phyloP scores from a whole-genome alignment of 306 rosid species.

The Sicyos edulis region DNA sequence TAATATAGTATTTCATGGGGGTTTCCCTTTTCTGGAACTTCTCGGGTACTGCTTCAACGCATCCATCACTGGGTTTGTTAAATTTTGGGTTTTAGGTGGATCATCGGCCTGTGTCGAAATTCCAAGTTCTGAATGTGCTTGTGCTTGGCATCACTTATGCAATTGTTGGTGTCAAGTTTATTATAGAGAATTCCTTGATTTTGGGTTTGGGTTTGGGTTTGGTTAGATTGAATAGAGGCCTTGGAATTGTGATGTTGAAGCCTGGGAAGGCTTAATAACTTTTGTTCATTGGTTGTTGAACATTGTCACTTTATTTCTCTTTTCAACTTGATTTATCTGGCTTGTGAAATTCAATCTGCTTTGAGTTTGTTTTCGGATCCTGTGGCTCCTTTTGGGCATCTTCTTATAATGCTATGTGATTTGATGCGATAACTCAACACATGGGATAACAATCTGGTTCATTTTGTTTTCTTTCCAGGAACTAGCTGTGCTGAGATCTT shows the following conservation, averaged over 20 bases:
- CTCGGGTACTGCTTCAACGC: neutral
- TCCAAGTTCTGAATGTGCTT: neutral
- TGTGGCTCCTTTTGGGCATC: neutral
- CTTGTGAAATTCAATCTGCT: neutral
- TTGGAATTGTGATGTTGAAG: slow-evolving; percentile 7
- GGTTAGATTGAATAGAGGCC: neutral
- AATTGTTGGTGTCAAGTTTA: neutral
- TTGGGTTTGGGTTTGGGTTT: slow-evolving; percentile 12
- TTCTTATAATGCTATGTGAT: neutral
- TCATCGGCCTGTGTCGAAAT: neutral
- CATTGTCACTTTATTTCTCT: neutral
- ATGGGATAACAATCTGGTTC: neutral
- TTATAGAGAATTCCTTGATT: neutral
- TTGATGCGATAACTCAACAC: neutral
- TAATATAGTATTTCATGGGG: neutral
- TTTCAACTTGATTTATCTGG: neutral
- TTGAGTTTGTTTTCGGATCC: neutral
- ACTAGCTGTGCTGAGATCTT: neutral
- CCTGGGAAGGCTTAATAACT: neutral
- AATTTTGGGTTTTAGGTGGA: slow-evolving; percentile 11
- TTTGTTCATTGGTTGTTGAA: neutral
- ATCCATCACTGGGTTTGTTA: slow-evolving; percentile 1
- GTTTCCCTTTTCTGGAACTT: slow-evolving; percentile 1
- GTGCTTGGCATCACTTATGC: neutral
- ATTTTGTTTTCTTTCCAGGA: slow-evolving; percentile 11